Conservation (phyloP, 768 basidiomycete genomes). For the Pholiota microspora region DNA sequence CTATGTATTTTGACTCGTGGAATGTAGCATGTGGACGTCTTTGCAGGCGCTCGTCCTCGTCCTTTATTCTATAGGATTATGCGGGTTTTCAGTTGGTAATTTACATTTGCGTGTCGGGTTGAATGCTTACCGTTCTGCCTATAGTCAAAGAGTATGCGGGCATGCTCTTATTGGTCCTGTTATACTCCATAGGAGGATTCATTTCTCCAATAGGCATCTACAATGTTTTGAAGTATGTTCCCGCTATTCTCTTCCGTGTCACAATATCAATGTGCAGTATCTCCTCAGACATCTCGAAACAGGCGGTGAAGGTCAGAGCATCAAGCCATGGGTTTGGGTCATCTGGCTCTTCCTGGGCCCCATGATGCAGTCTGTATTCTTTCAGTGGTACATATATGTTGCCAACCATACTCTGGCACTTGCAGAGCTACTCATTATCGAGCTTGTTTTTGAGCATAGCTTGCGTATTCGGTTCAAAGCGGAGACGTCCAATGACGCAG, state of each 20-base stretch:
- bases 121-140: background rate
- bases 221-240: conserved; percentile 33
- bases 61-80: conserved; percentile 49
- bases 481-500: conserved; percentile 13
- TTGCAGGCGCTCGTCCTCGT: conserved; percentile 30
- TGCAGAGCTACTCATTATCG: conserved; percentile 40
- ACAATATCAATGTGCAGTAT: background rate
- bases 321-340: conserved; percentile 59
- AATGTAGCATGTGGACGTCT: conserved; percentile 37
- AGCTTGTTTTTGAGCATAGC: conserved; percentile 43
- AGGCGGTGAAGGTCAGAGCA: conserved; percentile 38
- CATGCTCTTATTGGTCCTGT: conserved; percentile 25
- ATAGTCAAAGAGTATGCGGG: conserved; percentile 27
- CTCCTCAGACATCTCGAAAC: conserved; percentile 54
- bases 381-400: conserved; percentile 56
- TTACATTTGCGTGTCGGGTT: background rate
- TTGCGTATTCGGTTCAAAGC: conserved; percentile 65
- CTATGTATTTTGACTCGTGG: conserved; percentile 18
- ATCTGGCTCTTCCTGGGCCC: conserved; percentile 49
- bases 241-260: background rate
- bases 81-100: conserved; percentile 28
- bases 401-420: conserved; percentile 38
- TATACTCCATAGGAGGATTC: conserved; percentile 28
- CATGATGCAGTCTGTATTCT: conserved; percentile 36
- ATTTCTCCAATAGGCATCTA: conserved; percentile 41